These are phyloP conservation scores for Thermomyces lanuginosus DNA, from an alignment of 2,329 filamentous ascomycete genomes.

Conservation along the genomic window DNA sequence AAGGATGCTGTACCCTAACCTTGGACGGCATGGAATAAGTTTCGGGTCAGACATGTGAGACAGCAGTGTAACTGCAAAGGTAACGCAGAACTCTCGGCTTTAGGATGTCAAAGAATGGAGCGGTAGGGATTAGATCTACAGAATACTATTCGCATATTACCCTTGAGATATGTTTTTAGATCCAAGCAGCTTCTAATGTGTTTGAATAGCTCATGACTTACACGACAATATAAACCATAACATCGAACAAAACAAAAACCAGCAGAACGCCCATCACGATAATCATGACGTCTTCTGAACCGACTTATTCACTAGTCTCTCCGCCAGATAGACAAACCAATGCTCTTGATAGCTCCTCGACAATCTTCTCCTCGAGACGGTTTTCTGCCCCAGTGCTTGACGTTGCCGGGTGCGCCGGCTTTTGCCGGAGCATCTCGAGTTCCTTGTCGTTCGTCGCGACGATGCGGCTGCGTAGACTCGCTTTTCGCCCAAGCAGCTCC, in stretches of 20 bases:
- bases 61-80: too few species aligned
- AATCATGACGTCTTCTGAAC: slow-evolving; percentile 7
- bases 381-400: slow-evolving; percentile 43
- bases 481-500: slow-evolving; percentile 56
- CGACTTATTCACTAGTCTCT: too few species aligned
- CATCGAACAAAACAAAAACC: slow-evolving; percentile 1
- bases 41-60: too few species aligned
- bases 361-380: slow-evolving; percentile 58
- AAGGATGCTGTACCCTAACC: too few species aligned
- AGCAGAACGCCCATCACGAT: background rate
- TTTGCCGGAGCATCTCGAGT: slow-evolving; percentile 40
- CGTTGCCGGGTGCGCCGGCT: slow-evolving; percentile 22
- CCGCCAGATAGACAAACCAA: slow-evolving; percentile 26
- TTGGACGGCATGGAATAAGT: too few species aligned
- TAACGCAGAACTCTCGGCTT: too few species aligned
- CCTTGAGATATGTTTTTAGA: background rate
- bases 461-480: slow-evolving; percentile 54
- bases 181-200: background rate
- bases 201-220: background rate
- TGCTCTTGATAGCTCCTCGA: slow-evolving; percentile 48
- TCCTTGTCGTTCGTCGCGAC: slow-evolving; percentile 59
- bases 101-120: too few species aligned
- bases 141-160: too few species aligned
- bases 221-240: background rate
- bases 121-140: too few species aligned